These are phyloP conservation scores for Colletotrichum costaricense DNA, from an alignment of 2,329 filamentous ascomycete species.

Conservation along the genomic window DNA sequence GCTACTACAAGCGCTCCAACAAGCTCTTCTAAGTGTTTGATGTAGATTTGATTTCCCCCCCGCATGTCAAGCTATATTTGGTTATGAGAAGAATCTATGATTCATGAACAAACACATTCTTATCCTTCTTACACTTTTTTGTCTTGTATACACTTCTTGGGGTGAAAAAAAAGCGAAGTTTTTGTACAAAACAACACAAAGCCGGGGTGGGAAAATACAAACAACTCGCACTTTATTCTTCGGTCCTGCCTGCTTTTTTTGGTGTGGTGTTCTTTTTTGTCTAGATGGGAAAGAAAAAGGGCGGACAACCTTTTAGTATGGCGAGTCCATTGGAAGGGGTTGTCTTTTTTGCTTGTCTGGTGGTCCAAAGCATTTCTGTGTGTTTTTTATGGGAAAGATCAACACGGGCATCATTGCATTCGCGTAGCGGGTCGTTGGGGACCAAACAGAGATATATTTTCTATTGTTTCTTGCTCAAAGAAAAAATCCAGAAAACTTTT, in stretches of 20 bases:
- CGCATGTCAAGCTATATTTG: slow-evolving; percentile 32
- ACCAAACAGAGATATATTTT: not conserved
- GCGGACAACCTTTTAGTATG: not conserved
- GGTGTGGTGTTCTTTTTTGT: not conserved
- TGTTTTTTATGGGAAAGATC: not conserved
- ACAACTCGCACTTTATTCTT: not conserved
- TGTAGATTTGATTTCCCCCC: slow-evolving; percentile 34
- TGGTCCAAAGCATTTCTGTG: not conserved
- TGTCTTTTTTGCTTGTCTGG: not conserved
- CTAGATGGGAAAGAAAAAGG: not conserved
- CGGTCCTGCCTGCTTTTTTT: not conserved
- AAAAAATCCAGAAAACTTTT: slow-evolving; percentile 11
- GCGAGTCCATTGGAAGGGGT: slow-evolving; percentile 1
- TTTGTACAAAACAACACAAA: slow-evolving; percentile 4
- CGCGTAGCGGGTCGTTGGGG: slow-evolving; percentile 14
- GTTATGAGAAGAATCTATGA: slow-evolving; percentile 36
- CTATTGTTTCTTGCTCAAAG: not conserved
- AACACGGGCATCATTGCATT: slow-evolving; percentile 13
- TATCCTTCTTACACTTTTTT: slow-evolving; percentile 19
- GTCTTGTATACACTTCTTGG: slow-evolving; percentile 26
- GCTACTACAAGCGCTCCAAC: slow-evolving; percentile 44
- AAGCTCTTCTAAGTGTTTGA: slow-evolving; percentile 35
- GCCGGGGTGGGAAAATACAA: not conserved
- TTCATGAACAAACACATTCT: slow-evolving; percentile 33
- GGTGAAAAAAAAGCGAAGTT: slow-evolving; percentile 25